Conservation (phyloP, 176 grass and related monocot genomes). For the Miscanthus lutarioriparius region DNA sequence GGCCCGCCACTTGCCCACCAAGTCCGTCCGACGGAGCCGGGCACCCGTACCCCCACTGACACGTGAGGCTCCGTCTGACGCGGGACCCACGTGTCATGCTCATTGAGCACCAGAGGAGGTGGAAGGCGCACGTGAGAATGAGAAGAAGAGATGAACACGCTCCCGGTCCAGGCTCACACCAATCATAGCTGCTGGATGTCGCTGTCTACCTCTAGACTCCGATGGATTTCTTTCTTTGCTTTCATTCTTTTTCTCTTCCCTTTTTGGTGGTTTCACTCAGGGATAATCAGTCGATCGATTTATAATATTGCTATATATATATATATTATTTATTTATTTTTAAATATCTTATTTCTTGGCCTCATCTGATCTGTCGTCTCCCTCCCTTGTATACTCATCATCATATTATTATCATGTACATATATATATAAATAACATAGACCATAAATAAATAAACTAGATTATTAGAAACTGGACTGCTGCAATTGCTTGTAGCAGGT, state of each 20-base stretch:
- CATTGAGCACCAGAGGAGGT: neutral
- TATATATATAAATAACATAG: too few relatives aligned
- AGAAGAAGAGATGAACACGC: too few relatives aligned
- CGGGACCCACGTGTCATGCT: neutral
- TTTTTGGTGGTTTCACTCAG: neutral
- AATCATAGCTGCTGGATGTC: neutral
- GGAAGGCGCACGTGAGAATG: neutral
- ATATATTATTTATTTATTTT: neutral
- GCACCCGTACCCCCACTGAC: neutral
- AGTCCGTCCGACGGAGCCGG: neutral
- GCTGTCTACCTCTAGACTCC: neutral
- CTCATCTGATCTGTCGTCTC: neutral
- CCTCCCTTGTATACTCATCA: too few relatives aligned
- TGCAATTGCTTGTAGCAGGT: neutral
- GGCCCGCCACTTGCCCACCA: neutral
- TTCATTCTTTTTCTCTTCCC: neutral
- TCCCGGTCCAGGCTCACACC: neutral
- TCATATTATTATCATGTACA: too few relatives aligned
- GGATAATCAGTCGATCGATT: neutral
- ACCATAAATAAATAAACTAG: too few relatives aligned
- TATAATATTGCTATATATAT: neutral
- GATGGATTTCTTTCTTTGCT: neutral
- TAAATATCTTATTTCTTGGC: neutral
- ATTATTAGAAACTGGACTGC: neutral
- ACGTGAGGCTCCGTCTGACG: neutral